Evolutionary conservation across 1,139 yeast genomes (phyloP), one percentile per base, ranked within the genome.

Genomic region (Yamadazyma songkhlaensis): DNA sequence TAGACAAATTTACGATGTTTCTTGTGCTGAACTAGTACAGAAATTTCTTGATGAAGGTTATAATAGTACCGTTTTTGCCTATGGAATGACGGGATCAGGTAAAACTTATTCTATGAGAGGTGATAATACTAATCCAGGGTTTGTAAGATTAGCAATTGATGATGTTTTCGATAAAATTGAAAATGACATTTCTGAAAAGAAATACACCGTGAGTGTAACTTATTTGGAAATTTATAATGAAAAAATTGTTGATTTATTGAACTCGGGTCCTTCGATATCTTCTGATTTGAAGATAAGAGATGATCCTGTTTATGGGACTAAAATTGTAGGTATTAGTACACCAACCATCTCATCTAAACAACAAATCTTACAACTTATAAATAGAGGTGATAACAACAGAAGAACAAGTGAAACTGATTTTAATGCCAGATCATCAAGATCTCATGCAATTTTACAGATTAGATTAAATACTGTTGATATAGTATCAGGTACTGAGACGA

Each of bases 61-160:
- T 57, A 88, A 89, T 54, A 95, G 92, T 8, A 90, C 96, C 0
- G 81, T 90, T 1, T 88, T 90, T 65, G 97, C 98, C 1, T 92
- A 92, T 56, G 98, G 98, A 2, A 56, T 56, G 45, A 56, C 97
- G 0, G 97, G 97, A 0, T 87, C 96, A 1, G 97, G 97, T 24
- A 90, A 90, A 57, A 90, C 97, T 0, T 84, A 79, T 54, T 83
- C 95, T 3, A 88, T 90, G 96, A 84, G 84, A 46, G 96, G 96
- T 25, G 67, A 74, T 9, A 67, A 63, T 0, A 48, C 55, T 1
- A 88, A 85, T 48, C 83, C 86, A 0, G 97, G 97, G 20, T 74
- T 89, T 40, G 87, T 89, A 31, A 84, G 85, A 17, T 65, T 82
- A 29, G 84, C 96, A 1, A 81, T 84, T 4, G 71, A 74, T 42